Percentiles rank a stretch among this genome's conserved stretches.
Evolutionary conservation across 164 flowering plant species (phyloP).

Genomic region (Annona cherimola): DNA sequence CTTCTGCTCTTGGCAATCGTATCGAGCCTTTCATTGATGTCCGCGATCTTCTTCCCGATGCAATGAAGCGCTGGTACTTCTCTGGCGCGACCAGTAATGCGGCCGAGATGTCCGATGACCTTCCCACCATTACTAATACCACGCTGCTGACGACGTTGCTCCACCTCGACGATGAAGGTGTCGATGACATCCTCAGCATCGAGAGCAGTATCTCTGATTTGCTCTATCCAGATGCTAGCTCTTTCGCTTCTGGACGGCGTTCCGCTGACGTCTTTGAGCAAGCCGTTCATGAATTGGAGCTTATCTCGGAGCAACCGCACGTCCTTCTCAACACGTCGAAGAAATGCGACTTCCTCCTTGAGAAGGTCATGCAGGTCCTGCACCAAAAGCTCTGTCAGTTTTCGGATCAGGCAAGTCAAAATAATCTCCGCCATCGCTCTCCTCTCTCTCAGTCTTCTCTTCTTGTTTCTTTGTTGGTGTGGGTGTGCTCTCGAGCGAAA

Average conservation of each 20-base stretch:
- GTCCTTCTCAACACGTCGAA: not conserved
- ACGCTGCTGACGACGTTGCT: not conserved
- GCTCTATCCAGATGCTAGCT: not conserved
- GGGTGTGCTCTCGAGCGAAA: too few relatives aligned
- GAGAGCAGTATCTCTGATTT: not conserved
- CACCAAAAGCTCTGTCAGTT: too few relatives aligned
- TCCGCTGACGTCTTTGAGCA: not conserved
- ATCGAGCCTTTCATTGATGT: constrained; percentile 29
- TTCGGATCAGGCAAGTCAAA: not conserved
- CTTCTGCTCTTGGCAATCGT: not conserved
- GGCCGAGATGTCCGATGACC: not conserved
- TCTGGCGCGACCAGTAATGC: constrained; percentile 11
- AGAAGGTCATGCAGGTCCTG: too few relatives aligned
- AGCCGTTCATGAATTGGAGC: not conserved
- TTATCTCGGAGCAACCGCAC: not conserved
- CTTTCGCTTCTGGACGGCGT: not conserved
- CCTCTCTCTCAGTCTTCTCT: constrained; percentile 1
- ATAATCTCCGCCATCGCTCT: constrained; percentile 6
- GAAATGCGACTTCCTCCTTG: not conserved
- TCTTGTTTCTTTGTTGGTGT: too few relatives aligned
- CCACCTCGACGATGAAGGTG: not conserved
- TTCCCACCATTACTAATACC: too few relatives aligned
- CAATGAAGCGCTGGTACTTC: constrained; percentile 16
- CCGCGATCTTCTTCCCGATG: constrained; percentile 27
- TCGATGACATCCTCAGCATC: constrained; percentile 10